These are phyloP conservation scores for Lepiota venenata DNA, from an alignment of 768 basidiomycete genomes.

Conservation along the genomic window DNA sequence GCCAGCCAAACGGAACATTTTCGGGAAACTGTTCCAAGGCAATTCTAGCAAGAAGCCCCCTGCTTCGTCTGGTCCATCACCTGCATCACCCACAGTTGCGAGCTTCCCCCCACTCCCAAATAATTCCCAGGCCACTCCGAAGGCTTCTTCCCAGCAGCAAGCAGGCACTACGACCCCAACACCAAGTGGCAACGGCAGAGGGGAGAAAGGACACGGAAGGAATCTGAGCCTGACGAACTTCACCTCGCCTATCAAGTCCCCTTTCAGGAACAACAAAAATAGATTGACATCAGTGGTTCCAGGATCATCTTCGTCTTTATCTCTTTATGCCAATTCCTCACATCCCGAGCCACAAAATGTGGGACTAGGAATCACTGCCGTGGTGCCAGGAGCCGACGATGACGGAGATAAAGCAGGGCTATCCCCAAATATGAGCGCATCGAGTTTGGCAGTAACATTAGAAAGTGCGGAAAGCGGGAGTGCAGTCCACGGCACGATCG, in stretches of 20 bases:
- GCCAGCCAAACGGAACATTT: slow-evolving; percentile 54
- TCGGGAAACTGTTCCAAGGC: slow-evolving; percentile 68
- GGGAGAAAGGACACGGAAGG: slow-evolving; percentile 20
- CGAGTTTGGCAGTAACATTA: slow-evolving; percentile 4
- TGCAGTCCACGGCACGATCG: not conserved
- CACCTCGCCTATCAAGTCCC: slow-evolving; percentile 22
- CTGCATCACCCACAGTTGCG: not conserved
- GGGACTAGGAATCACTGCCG: not conserved
- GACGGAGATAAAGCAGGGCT: not conserved
- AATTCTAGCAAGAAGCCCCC: slow-evolving; percentile 7
- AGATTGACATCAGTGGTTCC: slow-evolving; percentile 20
- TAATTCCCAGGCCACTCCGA: slow-evolving; percentile 1
- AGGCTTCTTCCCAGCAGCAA: slow-evolving; percentile 7
- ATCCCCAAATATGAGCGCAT: slow-evolving; percentile 9
- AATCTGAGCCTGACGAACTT: slow-evolving; percentile 24
- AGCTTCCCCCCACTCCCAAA: not conserved
- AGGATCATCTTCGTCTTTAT: slow-evolving; percentile 6
- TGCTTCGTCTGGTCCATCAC: slow-evolving; percentile 4
- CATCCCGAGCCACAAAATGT: not conserved
- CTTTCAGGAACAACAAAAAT: slow-evolving; percentile 24
- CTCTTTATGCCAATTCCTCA: not conserved
- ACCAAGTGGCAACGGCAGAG: slow-evolving; percentile 3
- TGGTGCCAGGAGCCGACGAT: not conserved
- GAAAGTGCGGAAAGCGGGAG: slow-evolving; percentile 6
- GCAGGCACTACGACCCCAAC: slow-evolving; percentile 13